Percentiles rank a stretch among this genome's conserved stretches.
Evolutionary conservation across 1,284 basidiomycete genomes (phyloP).

Genomic region (Puccinia novopanici): DNA sequence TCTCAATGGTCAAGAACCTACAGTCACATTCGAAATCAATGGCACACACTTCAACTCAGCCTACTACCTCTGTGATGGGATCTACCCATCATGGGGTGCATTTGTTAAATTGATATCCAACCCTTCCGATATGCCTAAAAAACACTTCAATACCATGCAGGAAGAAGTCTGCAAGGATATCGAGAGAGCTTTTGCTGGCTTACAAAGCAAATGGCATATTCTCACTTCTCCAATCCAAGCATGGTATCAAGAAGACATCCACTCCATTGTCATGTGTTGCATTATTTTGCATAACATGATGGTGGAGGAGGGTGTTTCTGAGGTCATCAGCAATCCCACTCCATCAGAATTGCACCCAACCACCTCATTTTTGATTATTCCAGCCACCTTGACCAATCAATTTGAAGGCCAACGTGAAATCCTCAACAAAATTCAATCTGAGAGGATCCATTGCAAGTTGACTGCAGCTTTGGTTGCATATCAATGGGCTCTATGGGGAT

Average conservation of each 20-base stretch:
- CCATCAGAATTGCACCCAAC: neutral
- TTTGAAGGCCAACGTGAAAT: neutral
- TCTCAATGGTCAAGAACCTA: no score
- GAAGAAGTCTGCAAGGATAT: conserved; percentile 2
- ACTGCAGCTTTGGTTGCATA: neutral
- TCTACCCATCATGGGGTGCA: conserved; percentile 6
- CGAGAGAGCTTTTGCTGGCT: no score
- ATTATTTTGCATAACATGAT: no score
- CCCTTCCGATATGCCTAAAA: neutral
- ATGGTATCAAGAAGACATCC: no score
- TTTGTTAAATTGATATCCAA: neutral
- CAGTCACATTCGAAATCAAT: no score
- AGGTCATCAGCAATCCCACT: no score
- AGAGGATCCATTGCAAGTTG: neutral
- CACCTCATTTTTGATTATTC: neutral
- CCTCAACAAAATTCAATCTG: neutral
- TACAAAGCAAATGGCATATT: no score
- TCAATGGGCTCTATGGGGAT: neutral
- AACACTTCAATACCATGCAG: conserved; percentile 5
- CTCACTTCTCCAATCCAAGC: no score
- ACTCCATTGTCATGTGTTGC: no score
- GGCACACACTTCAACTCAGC: no score
- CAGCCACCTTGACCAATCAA: neutral
- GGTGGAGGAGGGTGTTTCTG: conserved; percentile 9
- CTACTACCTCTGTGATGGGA: conserved; percentile 26